Evolutionary conservation across 2,329 filamentous ascomycete genomes (phyloP), one percentile per base, ranked within the genome.

Genomic region (Colletotrichum plurivorum): DNA sequence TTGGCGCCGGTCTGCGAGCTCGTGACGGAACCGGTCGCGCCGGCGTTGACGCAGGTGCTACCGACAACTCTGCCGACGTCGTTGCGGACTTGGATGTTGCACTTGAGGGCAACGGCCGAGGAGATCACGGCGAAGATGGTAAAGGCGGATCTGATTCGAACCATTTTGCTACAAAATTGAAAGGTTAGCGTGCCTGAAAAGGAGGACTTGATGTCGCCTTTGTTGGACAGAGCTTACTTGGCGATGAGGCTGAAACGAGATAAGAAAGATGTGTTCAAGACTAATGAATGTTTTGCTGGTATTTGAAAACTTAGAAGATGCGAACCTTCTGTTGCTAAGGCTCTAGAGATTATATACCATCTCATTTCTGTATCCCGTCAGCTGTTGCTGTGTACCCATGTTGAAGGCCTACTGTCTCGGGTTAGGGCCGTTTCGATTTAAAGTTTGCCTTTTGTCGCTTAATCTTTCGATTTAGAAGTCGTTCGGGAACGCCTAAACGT

Each of bases 41-140:
- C 59, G 15, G 36, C 59, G 7, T 20, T 20, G 10, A 62, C 48
- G 20, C 59, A 62, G 6, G 59, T 18, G 49, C 48, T 54, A 12
- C 31, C 49, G 8, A 54, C 22, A 13, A 45, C 39, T 18, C 10
- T 2, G 20, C 16, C 22, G 39, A 13, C 20, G 22, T 36, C 36
- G 22, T 62, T 62, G 7, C 15, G 59, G 10, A 62, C 25, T 31
- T 54, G 20, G 6, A 62, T 54, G 16, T 54, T 62, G 59, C 59
- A 54, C n/a, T 36, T 43, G 10, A 43, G 39, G 1, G 59, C 59
- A 10, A 39, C 18, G 7, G n/a, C 59, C 3, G 59, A 54, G 25
- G 59, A 45, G 15, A 36, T 22, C 7, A 39, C 49, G 18, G 59
- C 59, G 16, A 54, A 20, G 13, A 46, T 6, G 12, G 27, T 18